Evolutionary conservation across 306 rosid species (phyloP).

Genomic region (cucumber (Cucumis sativus)): DNA sequence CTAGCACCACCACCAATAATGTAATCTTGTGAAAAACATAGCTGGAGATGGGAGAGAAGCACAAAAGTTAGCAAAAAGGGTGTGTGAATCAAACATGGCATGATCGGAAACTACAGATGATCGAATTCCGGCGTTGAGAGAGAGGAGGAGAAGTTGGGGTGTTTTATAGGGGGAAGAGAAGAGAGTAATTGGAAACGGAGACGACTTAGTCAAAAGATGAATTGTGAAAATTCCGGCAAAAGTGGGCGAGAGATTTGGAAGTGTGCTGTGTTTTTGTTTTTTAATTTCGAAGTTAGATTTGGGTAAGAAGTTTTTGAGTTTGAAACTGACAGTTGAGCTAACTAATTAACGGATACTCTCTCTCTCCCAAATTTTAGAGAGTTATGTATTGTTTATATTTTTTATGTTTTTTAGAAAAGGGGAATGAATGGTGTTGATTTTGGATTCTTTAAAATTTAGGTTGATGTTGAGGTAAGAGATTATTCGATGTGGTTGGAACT

Average conservation of each 20-base stretch:
- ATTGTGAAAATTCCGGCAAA: not conserved
- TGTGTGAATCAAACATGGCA: not conserved
- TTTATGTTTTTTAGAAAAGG: not conserved
- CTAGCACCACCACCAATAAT: not conserved
- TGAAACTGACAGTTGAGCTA: not conserved
- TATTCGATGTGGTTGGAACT: not conserved
- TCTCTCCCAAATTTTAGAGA: not conserved
- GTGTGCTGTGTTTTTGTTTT: not conserved
- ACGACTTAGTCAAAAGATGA: not conserved
- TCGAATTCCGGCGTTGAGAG: not conserved
- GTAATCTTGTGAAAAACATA: conserved; percentile 27
- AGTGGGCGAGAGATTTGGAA: not conserved
- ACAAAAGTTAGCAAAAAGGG: not conserved
- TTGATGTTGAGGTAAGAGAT: not conserved
- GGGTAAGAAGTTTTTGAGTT: not conserved
- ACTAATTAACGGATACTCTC: not conserved
- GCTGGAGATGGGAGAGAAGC: conserved; percentile 1
- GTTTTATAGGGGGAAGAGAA: not conserved
- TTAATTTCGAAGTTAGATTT: too few species aligned
- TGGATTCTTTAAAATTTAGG: not conserved
- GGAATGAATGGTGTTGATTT: not conserved
- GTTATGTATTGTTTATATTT: not conserved
- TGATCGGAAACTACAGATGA: not conserved
- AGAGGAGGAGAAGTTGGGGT: not conserved
- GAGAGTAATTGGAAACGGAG: not conserved